Evolutionary conservation across 495 filamentous ascomycete genomes (phyloP).

Genomic region (Pyrenopolyporus hunteri): DNA sequence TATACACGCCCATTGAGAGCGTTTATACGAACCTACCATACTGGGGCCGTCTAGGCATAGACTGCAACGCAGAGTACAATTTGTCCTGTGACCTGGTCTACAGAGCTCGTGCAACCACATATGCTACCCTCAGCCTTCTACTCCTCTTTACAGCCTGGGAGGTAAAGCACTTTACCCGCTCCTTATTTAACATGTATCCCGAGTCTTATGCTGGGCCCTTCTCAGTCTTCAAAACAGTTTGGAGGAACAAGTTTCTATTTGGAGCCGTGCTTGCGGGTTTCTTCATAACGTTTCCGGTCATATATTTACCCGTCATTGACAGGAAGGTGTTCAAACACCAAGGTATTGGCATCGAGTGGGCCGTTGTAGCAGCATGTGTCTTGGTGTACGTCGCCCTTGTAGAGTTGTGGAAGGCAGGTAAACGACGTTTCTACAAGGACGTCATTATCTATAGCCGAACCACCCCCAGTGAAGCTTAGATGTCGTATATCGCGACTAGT

Average conservation of each 20-base stretch:
- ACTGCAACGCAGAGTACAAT: conserved; percentile 59
- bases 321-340: conserved; percentile 62
- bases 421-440: conserved; percentile 41
- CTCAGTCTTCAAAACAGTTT: conserved; percentile 56
- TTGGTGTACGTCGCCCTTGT: conserved; percentile 54
- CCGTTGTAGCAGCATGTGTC: conserved; percentile 56
- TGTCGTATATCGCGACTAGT: neutral
- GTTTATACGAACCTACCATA: neutral
- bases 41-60: conserved; percentile 43
- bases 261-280: conserved; percentile 62
- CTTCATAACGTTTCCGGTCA: conserved; percentile 60
- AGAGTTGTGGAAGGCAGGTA: conserved; percentile 61
- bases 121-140: conserved; percentile 66
- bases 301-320: conserved; percentile 64
- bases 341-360: conserved; percentile 65
- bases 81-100: conserved; percentile 56
- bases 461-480: conserved; percentile 1
- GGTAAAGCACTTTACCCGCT: conserved; percentile 61
- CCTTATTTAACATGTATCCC: conserved; percentile 60
- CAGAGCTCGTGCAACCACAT: conserved; percentile 73
- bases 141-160: conserved; percentile 65
- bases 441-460: neutral
- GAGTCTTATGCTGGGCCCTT: conserved; percentile 48
- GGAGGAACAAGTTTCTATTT: conserved; percentile 64
- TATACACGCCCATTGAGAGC: conserved; percentile 44